phyloP scores from a whole-genome alignment of 148 eudicot species.

The Simmondsia chinensis region DNA sequence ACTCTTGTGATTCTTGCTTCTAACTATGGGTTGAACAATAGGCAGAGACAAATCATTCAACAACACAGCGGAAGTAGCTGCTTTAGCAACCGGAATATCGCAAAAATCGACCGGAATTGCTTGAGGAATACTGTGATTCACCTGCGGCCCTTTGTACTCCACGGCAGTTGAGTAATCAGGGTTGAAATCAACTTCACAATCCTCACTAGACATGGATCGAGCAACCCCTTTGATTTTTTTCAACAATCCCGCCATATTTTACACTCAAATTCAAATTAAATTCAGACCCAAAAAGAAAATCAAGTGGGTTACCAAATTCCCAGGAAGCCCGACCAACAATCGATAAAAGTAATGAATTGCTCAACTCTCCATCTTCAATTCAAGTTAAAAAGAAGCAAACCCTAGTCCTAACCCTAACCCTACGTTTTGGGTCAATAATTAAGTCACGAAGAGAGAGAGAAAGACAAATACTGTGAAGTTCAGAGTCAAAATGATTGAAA shows the following conservation, averaged over 20 bases:
- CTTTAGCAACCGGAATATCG: constrained; percentile 44
- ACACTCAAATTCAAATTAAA: constrained; percentile 1
- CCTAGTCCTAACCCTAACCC: too few species aligned
- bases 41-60: constrained; percentile 37
- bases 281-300: not conserved
- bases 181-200: constrained; percentile 31
- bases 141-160: constrained; percentile 73
- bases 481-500: too few species aligned
- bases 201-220: constrained; percentile 22
- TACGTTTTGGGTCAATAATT: too few species aligned
- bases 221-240: constrained; percentile 29
- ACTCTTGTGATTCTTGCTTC: constrained; percentile 9
- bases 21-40: constrained; percentile 49
- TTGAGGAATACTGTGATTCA: constrained; percentile 35
- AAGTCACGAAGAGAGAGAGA: too few species aligned
- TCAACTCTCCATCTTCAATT: not conserved
- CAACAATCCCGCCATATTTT: constrained; percentile 29
- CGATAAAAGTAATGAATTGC: not conserved
- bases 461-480: too few species aligned
- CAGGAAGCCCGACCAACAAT: not conserved
- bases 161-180: constrained; percentile 65
- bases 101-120: constrained; percentile 50
- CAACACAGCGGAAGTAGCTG: constrained; percentile 23
- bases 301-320: not conserved
- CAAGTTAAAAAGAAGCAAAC: not conserved